phyloP scores from a whole-genome alignment of 1,284 basidiomycete genomes.

The Cutaneotrichosporon arboriforme region DNA sequence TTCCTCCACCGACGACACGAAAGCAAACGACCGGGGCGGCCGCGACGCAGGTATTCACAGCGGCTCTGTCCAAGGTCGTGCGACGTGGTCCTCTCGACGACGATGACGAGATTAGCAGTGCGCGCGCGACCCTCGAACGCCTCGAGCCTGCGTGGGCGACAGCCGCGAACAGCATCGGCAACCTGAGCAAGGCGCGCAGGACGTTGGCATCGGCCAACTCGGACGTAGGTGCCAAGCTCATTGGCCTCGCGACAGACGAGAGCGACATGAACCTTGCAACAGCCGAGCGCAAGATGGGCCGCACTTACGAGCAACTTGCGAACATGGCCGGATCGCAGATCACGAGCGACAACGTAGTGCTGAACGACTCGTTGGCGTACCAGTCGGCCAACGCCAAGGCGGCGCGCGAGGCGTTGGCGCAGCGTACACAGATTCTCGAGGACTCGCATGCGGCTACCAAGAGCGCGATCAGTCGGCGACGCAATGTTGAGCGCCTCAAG shows the following conservation, averaged over 20 bases:
- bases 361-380: constrained; percentile 87
- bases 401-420: constrained; percentile 74
- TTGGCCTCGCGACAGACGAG: constrained; percentile 82
- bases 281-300: constrained; percentile 73
- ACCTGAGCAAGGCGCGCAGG: constrained; percentile 70
- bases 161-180: constrained; percentile 78
- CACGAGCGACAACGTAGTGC: constrained; percentile 82
- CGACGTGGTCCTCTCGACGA: constrained; percentile 47
- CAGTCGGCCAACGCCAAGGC: constrained; percentile 90
- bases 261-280: constrained; percentile 70
- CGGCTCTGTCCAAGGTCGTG: constrained; percentile 44
- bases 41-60: constrained; percentile 35
- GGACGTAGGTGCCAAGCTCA: constrained; percentile 81
- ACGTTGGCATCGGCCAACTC: constrained; percentile 65
- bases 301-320: constrained; percentile 74
- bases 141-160: constrained; percentile 84
- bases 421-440: constrained; percentile 80
- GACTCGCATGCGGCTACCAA: constrained; percentile 88
- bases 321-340: constrained; percentile 75
- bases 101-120: constrained; percentile 66
- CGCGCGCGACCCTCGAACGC: constrained; percentile 83
- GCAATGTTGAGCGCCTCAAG: constrained; percentile 83
- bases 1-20: constrained; percentile 54
- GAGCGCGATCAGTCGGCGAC: constrained; percentile 79
- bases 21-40: constrained; percentile 56